Base-by-base conservation (phyloP, 2,329 filamentous ascomycete genomes). In the Diaporthe sp. region DNA sequence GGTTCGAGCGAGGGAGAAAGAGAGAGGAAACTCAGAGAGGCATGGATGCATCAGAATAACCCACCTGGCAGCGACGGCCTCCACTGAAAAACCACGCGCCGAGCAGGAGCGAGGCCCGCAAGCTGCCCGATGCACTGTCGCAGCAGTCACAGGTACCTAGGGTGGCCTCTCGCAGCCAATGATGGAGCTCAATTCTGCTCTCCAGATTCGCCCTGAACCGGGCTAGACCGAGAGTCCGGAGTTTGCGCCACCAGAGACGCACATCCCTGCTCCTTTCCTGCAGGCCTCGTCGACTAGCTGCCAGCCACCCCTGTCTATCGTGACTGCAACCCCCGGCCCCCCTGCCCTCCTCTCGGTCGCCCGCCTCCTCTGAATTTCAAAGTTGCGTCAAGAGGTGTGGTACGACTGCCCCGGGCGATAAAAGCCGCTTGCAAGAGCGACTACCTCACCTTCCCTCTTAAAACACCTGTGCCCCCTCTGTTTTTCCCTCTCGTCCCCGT, bases 271-370 rank as follows among this genome's bases (percentile, higher is more conserved):
- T 19, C 46, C 31, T 73, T 34, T 65, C n/a, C 71, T 73, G 71
- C 71, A 65, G 60, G 71, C 42, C 71, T 73, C 57, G 49, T 73
- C 71, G 60, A 42, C 71, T 13, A 72, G 57, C 46, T 53, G 46
- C 58, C 49, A 73, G 55, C 71, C 58, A 73, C 58, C 71, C 71
- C 46, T 73, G 71, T 73, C 71, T 73, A 73, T 73, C 71, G 46
- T 46, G 58, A 65, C 34, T 55, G 46, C 58, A 28, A 44, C 65
- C 65, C 61, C 65, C 46, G 65, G 46, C 17, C 42, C 65, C 65
- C 65, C 65, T 55, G 65, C 65, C 49, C 44, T 39, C 15, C 44
- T 37, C 46, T 53, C 58, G 58, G 46, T 6, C 34, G 60, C 58
- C 71, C 58, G 58, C 58, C 71, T 73, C 71, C 60, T 73, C 71